These are phyloP conservation scores for Geoglossum cookeanum DNA, from an alignment of 2,329 filamentous ascomycete species.

Conservation along the genomic window DNA sequence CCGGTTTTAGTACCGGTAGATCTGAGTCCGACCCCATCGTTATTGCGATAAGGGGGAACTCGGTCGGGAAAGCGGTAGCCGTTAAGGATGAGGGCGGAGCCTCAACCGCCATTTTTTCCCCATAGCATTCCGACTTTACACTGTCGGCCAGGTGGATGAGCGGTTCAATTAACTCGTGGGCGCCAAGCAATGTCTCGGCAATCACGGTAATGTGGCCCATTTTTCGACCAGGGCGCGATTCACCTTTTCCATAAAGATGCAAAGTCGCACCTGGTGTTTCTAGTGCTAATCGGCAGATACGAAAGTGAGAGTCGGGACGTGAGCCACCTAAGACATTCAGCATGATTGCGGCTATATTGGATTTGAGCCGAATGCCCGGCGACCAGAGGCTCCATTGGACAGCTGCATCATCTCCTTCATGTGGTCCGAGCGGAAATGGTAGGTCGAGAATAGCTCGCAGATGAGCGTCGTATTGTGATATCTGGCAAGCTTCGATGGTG, in stretches of 20 bases:
- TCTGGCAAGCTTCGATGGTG: constrained; percentile 76
- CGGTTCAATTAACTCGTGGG: constrained; percentile 47
- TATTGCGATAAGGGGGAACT: constrained; percentile 45
- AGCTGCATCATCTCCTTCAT: not conserved
- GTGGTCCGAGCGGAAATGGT: constrained; percentile 30
- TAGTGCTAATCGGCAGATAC: constrained; percentile 36
- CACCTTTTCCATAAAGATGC: constrained; percentile 81
- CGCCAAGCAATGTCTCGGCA: constrained; percentile 44
- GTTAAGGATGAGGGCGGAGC: constrained; percentile 6
- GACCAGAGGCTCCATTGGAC: not conserved
- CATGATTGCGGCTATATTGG: constrained; percentile 28
- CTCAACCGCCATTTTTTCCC: constrained; percentile 18
- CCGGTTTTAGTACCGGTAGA: constrained; percentile 45
- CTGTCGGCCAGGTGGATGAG: constrained; percentile 46
- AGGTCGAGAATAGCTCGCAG: constrained; percentile 62
- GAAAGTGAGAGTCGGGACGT: constrained; percentile 41
- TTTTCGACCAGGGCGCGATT: constrained; percentile 70
- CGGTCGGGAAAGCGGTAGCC: constrained; percentile 8
- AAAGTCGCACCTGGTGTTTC: constrained; percentile 41
- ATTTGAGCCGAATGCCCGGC: constrained; percentile 21
- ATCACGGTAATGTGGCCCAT: constrained; percentile 88
- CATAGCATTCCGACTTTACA: constrained; percentile 34
- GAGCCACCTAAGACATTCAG: constrained; percentile 43
- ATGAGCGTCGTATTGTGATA: constrained; percentile 86
- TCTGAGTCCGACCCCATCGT: constrained; percentile 77